Conservation (phyloP, 192 early-diverging fungal genomes). For the Diversispora eburnea region DNA sequence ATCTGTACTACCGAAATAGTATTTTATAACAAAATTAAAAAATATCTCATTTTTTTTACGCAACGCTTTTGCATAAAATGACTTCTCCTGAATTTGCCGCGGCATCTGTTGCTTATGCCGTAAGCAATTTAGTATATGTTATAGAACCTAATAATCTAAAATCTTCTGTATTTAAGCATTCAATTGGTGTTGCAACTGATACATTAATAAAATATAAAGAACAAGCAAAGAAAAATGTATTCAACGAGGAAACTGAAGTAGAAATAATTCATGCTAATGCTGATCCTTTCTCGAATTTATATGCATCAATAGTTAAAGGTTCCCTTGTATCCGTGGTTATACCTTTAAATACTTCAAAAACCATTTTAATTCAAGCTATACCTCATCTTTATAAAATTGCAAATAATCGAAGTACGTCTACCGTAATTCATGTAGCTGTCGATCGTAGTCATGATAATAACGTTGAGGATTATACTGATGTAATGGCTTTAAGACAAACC, state of each 20-base stretch:
- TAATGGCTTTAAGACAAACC: constrained; percentile 71
- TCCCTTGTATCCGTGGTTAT: constrained; percentile 32
- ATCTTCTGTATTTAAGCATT: neutral
- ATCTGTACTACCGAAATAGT: too few relatives aligned
- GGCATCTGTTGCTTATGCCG: constrained; percentile 4
- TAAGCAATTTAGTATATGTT: constrained; percentile 10
- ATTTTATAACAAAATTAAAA: too few relatives aligned
- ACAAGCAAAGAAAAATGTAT: constrained; percentile 12
- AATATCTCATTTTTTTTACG: too few relatives aligned
- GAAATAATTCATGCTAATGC: neutral
- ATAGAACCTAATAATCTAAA: constrained; percentile 12
- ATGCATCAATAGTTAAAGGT: constrained; percentile 7
- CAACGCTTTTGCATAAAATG: neutral
- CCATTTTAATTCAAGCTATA: constrained; percentile 46
- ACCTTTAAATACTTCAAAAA: constrained; percentile 18
- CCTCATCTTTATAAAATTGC: constrained; percentile 56
- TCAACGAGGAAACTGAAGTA: constrained; percentile 13
- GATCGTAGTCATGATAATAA: constrained; percentile 30
- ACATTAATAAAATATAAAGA: neutral
- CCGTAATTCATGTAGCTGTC: constrained; percentile 55
- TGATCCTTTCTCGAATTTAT: constrained; percentile 29
- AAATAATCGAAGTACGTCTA: constrained; percentile 38
- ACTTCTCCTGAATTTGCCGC: neutral
- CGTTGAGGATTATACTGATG: constrained; percentile 49
- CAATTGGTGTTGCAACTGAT: neutral